phyloP scores from a whole-genome alignment of 2,329 filamentous ascomycete genomes.

The Penicillium sp. region DNA sequence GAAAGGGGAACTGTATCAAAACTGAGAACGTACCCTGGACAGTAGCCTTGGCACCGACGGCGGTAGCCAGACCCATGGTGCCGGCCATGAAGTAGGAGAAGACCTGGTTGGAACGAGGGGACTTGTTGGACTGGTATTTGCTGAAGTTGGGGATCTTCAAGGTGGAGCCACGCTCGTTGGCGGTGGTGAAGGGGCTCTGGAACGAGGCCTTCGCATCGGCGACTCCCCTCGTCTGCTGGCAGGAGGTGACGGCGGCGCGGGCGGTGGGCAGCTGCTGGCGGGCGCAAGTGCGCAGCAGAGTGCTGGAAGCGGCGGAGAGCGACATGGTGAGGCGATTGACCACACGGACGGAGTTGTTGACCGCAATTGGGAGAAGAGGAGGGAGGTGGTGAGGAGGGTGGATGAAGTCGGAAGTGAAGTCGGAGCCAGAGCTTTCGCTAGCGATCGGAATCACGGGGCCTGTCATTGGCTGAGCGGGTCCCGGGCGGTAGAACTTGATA shows the following conservation, averaged over 20 bases:
- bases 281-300: conserved; percentile 61
- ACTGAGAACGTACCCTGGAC: conserved; percentile 75
- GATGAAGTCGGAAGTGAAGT: conserved; percentile 41
- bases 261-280: conserved; percentile 47
- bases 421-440: conserved; percentile 43
- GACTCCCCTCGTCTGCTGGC: conserved; percentile 43
- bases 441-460: conserved; percentile 42
- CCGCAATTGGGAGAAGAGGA: conserved; percentile 33
- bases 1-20: not conserved
- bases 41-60: conserved; percentile 94
- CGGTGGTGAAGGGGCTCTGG: conserved; percentile 56
- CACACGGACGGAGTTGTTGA: conserved; percentile 31
- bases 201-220: conserved; percentile 45
- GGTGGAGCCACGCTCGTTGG: conserved; percentile 48
- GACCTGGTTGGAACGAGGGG: conserved; percentile 72
- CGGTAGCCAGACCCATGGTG: conserved; percentile 85
- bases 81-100: conserved; percentile 99
- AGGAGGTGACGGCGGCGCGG: conserved; percentile 41
- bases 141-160: conserved; percentile 84
- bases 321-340: conserved; percentile 37
- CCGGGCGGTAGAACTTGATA: conserved; percentile 2
- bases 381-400: conserved; percentile 25
- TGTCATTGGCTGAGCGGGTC: conserved; percentile 38
- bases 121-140: conserved; percentile 74
- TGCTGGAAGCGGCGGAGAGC: conserved; percentile 66